phyloP scores from a whole-genome alignment of 1,284 basidiomycete genomes.

The Rhodotorula sp. region DNA sequence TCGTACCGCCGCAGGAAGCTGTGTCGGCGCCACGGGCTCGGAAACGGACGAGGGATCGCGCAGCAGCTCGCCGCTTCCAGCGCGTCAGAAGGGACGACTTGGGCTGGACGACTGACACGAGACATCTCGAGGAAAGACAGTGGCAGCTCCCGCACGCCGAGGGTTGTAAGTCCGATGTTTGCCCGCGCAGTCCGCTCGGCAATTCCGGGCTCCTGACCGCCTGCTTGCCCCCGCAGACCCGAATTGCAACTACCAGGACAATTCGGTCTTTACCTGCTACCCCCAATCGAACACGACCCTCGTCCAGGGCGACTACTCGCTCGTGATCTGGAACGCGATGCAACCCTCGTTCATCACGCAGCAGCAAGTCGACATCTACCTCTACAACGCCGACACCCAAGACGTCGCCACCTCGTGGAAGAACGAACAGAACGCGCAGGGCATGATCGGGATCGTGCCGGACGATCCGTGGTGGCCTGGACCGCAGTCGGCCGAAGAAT shows the following conservation, averaged over 20 bases:
- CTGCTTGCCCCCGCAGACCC: constrained; percentile 39
- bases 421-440: constrained; percentile 59
- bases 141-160: constrained; percentile 23
- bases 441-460: constrained; percentile 58
- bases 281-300: constrained; percentile 58
- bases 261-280: constrained; percentile 68
- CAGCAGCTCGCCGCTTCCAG: neutral
- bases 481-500: constrained; percentile 54
- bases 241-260: constrained; percentile 53
- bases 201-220: neutral
- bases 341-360: constrained; percentile 9
- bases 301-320: constrained; percentile 64
- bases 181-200: no score
- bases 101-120: neutral
- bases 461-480: constrained; percentile 67
- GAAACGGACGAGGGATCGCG: neutral
- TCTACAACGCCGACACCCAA: constrained; percentile 64
- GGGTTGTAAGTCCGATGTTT: constrained; percentile 11
- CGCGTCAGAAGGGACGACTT: neutral
- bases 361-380: constrained; percentile 62
- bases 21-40: no score
- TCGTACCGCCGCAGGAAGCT: no score
- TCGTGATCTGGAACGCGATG: constrained; percentile 6
- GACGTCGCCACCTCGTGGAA: constrained; percentile 39
- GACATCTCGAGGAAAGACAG: constrained; percentile 10